These are phyloP conservation scores for Neurospora terricola DNA, from an alignment of 495 filamentous ascomycete species.

Conservation along the genomic window DNA sequence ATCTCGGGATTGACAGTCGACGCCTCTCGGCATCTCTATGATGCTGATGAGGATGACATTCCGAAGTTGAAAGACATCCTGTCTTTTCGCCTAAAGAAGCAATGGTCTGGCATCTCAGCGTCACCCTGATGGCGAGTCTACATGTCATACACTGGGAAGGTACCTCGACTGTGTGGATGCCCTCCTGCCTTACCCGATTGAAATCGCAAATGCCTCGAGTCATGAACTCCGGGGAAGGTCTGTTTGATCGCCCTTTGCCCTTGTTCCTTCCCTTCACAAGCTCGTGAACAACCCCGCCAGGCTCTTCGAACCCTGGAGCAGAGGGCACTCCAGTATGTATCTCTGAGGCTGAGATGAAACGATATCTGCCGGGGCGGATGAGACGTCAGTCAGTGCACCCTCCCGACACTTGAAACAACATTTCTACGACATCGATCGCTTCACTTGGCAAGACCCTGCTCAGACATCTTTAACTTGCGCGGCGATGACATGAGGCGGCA, in stretches of 20 bases:
- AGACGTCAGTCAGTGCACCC: neutral
- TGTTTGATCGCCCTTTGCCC: neutral
- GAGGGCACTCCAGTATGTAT: neutral
- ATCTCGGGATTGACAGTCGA: neutral
- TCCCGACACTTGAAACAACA: neutral
- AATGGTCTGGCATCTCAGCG: neutral
- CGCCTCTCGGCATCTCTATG: neutral
- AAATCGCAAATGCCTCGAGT: neutral
- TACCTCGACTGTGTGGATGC: neutral
- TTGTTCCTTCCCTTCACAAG: neutral
- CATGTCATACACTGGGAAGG: neutral
- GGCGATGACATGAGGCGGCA: neutral
- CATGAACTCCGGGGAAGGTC: neutral
- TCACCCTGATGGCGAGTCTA: neutral
- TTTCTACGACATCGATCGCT: too few relatives aligned
- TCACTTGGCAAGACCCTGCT: neutral
- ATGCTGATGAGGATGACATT: neutral
- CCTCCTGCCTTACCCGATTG: neutral
- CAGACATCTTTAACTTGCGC: neutral
- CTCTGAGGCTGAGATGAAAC: neutral
- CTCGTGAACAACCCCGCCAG: neutral
- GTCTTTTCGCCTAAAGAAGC: neutral
- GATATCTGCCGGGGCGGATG: neutral
- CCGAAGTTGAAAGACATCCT: neutral
- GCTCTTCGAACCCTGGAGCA: neutral